Conservation (phyloP, 352 stramenopile species). For the Discostella stelligera region DNA sequence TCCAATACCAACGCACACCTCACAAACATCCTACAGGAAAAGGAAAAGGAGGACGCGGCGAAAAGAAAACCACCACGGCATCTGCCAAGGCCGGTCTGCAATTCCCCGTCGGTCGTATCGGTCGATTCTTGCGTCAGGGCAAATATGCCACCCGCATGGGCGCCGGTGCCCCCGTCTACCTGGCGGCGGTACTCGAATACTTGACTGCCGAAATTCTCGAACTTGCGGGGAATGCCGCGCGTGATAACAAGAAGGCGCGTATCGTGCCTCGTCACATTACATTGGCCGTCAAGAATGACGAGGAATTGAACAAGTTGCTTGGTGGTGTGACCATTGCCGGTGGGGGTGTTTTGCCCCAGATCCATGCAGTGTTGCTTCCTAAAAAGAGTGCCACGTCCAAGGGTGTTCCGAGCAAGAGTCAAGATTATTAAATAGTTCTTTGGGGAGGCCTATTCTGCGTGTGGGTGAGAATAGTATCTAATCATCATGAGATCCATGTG, state of each 20-base stretch:
- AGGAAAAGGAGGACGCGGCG: constrained; percentile 75
- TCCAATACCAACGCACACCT: too few relatives aligned
- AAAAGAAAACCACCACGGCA: constrained; percentile 63
- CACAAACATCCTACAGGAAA: constrained; percentile 46
- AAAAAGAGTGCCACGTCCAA: constrained; percentile 79
- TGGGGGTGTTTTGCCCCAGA: constrained; percentile 94
- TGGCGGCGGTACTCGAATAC: constrained; percentile 90
- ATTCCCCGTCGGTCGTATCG: constrained; percentile 92
- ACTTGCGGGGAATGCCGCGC: constrained; percentile 89
- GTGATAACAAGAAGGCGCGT: constrained; percentile 94
- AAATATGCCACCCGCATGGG: constrained; percentile 90
- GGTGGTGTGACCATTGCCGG: constrained; percentile 91
- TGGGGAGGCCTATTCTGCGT: neutral
- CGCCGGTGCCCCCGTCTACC: constrained; percentile 91
- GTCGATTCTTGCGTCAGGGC: constrained; percentile 90
- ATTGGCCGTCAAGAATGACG: constrained; percentile 92
- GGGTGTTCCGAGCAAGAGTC: constrained; percentile 1
- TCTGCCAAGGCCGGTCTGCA: constrained; percentile 91
- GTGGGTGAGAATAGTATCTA: neutral
- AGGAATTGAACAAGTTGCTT: constrained; percentile 94
- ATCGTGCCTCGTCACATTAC: constrained; percentile 95
- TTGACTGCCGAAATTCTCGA: constrained; percentile 89
- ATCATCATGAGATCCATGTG: neutral
- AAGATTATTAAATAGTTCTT: constrained; percentile 8
- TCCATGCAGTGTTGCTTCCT: constrained; percentile 89